Evolutionary conservation across 257 asterid species (phyloP), one percentile per base, ranked within the genome.

Genomic region (Solanum dulcamara): DNA sequence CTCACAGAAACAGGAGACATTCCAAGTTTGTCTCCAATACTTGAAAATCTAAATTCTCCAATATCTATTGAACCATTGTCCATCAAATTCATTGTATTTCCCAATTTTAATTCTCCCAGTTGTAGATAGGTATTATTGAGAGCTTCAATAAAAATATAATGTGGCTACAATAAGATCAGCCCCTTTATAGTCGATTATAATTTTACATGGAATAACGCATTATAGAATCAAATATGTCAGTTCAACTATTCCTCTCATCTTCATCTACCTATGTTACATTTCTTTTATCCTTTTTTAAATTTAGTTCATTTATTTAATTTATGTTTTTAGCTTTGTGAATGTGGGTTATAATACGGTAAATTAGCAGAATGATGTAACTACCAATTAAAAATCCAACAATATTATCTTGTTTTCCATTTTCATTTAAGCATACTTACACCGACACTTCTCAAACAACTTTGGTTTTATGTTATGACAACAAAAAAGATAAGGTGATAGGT

Each of bases 31-130:
- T 85, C 85, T 62, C 97, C 99, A 0, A 86, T 28, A 15, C 84
- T 72, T 26, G 46, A 81, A 5, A 90, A 87, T 79, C 28, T 87
- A 2, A 67, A 88, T 4, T 89, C 96, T 30, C 94, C 88, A 4
- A 32, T 95, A 51, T 84, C 86, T 13, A 66, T 97, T 28, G 83
- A 85, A 68, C 91, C 99, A 35, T 86, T 87, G 67, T 93, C 98
- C 64, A 93, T 94, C 86, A 94, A 94, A 86, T 96, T 96, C 82
- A 66, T 96, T 7, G 93, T 88, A 12, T 90, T 92, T 40, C 97
- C 96, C 37, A 93, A 93, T 91, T 92, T 92, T 85, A 79, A 42
- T 81, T 84, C 95, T 74, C 97, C 96, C 1, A 91, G 91, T 57
- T 94, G 97, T 35, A 35, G 26, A 24, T 72, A 84, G 44, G 66